These are phyloP conservation scores for Boeremia lycopersici DNA, from an alignment of 2,329 filamentous ascomycete genomes.

Conservation along the genomic window DNA sequence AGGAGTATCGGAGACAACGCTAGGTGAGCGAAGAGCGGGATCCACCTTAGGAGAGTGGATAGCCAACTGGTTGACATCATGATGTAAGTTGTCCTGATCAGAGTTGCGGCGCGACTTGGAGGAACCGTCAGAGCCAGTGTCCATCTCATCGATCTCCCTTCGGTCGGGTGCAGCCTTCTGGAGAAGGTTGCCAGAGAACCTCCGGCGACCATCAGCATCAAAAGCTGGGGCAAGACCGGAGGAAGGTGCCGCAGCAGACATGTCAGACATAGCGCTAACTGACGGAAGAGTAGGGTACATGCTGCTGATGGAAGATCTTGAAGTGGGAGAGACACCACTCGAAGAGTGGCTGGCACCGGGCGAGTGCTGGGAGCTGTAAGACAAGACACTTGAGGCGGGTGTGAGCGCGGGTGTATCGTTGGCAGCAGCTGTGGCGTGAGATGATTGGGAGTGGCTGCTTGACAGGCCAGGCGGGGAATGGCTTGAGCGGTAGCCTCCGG, in stretches of 20 bases:
- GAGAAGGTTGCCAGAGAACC: constrained; percentile 66
- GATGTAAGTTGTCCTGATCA: constrained; percentile 45
- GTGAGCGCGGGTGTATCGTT: constrained; percentile 76
- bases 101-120: constrained; percentile 42
- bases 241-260: constrained; percentile 66
- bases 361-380: constrained; percentile 78
- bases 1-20: constrained; percentile 43
- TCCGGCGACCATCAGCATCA: constrained; percentile 64
- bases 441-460: constrained; percentile 53
- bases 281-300: constrained; percentile 79
- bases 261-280: constrained; percentile 68
- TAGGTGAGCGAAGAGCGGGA: constrained; percentile 48
- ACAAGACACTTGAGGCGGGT: constrained; percentile 75
- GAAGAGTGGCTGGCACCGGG: constrained; percentile 70
- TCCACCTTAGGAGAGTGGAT: constrained; percentile 50
- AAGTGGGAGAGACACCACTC: constrained; percentile 69
- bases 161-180: constrained; percentile 53
- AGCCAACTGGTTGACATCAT: constrained; percentile 47
- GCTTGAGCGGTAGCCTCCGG: constrained; percentile 59
- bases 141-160: constrained; percentile 45
- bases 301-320: constrained; percentile 60
- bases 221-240: constrained; percentile 72
- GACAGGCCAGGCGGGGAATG: constrained; percentile 59
- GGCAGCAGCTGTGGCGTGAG: constrained; percentile 56
- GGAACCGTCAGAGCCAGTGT: constrained; percentile 48